Base-by-base conservation (phyloP, 2,329 filamentous ascomycete species). In the Fusarium cyanostomum region DNA sequence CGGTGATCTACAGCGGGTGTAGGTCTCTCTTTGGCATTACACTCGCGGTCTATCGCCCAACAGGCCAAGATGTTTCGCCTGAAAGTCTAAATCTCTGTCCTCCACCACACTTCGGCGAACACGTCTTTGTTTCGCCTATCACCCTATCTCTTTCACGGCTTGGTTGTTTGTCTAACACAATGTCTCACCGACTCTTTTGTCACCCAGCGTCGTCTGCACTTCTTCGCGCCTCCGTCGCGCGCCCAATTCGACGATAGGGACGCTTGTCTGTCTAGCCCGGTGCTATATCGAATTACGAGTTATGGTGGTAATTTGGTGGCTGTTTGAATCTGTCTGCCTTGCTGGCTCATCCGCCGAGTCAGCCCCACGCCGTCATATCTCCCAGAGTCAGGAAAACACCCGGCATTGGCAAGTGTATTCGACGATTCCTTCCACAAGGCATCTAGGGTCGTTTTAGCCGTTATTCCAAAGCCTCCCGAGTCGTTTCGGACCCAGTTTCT, bases 41-140 rank as follows among this genome's bases (percentile, higher is more conserved):
- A n/a, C 39, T 55, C 41, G 41, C 46, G 46, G 38, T 53, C 44
- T 53, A 43, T 44, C 48, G 34, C 44, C 38, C 49, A 58, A 37
- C 38, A 56, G 42, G 26, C 52, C 49, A 52, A 46, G 35, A 37
- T 52, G 56, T 55, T 67, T 69, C 64, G 67, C 59, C 56, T 57
- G 59, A 70, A 69, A 70, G 64, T 68, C 52, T 69, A 69, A 68
- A 52, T 53, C 45, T 48, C 27, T 49, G n/a, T 37, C 46, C 31
- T 52, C 30, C 43, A 45, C 42, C 37, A 24, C 42, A 38, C 38
- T 37, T 56, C 33, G 56, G 52, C 34, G 58, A 63, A 38, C 28
- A 24, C 41, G 38, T 61, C 30, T 26, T 54, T 27, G n/a, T 12
- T 39, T 41, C 31, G 35, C 16, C 27, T 39, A 41, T 33, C 34